Base-by-base conservation (phyloP, 345 rosid species). In the Gossypioides kirkii region DNA sequence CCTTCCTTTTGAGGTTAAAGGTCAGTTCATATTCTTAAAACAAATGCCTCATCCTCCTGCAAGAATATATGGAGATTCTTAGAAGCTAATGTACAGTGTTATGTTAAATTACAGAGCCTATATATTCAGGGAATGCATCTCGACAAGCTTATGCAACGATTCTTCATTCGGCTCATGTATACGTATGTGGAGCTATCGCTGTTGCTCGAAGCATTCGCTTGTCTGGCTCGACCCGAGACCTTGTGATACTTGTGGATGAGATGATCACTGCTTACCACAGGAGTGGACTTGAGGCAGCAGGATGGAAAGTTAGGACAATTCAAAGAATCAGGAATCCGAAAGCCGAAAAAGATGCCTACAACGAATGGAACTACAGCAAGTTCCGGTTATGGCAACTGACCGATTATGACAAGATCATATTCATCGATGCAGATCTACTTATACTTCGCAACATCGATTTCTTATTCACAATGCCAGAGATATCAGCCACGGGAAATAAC, bases 291-390 rank as follows among this genome's bases (percentile, higher is more conserved):
- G 92, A 84, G 79, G 96, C 94, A 13, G 96, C 98, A 0, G 97
- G 98, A 16, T 94, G 98, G 98, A 90, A 92, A 77, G 80, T 94
- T 65, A 80, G 89, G 75, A 89, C 89, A 1, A 90, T 94, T 67
- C 75, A 90, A 50, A 82, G 98, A 70, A 94, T 94, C 77, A 84
- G 98, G 79, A 94, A 92, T 82, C 98, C 98, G 2, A 92, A 94
- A 83, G 98, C 98, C 0, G 98, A 92, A 78, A 86, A 86, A 76
- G 97, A 92, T 74, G 97, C 98, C 8, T 92, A 94, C 83, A 94
- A 92, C 65, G 97, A 94, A 72, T 94, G 98, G 97, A 94, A 94
- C 76, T 94, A 94, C 84, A 94, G 98, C 90, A 94, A 90, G 80
- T 92, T 94, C 77, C 78, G 96, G 10, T 80, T 94, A 38, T 94